Evolutionary conservation across 2,329 filamentous ascomycete genomes (phyloP), one percentile per base, ranked within the genome.

Genomic region (Exophiala mesophila): DNA sequence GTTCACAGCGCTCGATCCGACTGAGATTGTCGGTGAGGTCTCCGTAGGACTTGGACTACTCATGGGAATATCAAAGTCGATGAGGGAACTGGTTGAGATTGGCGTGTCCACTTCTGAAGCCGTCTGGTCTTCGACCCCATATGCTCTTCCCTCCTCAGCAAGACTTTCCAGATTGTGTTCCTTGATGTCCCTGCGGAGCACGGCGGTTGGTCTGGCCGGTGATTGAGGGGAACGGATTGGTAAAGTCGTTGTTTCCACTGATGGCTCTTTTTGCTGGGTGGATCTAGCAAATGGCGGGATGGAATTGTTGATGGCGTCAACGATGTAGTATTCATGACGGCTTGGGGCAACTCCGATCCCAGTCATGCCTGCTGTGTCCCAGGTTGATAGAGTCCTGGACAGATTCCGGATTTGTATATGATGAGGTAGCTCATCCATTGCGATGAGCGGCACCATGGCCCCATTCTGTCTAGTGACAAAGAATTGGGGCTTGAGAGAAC

Each of bases 381-480:
- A 55, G 7, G 59, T 44, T 30, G 53, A 55, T 8, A 72, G 45
- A 4, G 40, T 54, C 12, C 66, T 63, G 35, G 67, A 55, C 12
- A 66, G 57, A 9, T 62, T 64, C 20, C 56, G 57, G 37, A 72
- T 59, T 3, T 51, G 49, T 28, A 72, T 37, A 15, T 57, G 51
- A 2, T 55, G 17, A 2, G 68, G 68, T 1, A 72, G 56, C 48
- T 72, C 69, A 47, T 72, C 69, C 4, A 70, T 52, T 4, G 69
- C 63, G 31, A 72, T 57, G 9, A 72, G 60, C 4, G 69, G 66
- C 13, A 63, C 64, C 31, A 69, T 45, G 5, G 54, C 57, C 20
- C 66, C 64, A 53, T 67, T 62, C 28, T 62, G 59, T 24, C 69
- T 66, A 29, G 62, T 57, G 33, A 67, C 58, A 50, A 69, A 72